Evolutionary conservation across 179 eudicot species (phyloP), one percentile per base, ranked within the genome.

Genomic region (Spergularia azorica): DNA sequence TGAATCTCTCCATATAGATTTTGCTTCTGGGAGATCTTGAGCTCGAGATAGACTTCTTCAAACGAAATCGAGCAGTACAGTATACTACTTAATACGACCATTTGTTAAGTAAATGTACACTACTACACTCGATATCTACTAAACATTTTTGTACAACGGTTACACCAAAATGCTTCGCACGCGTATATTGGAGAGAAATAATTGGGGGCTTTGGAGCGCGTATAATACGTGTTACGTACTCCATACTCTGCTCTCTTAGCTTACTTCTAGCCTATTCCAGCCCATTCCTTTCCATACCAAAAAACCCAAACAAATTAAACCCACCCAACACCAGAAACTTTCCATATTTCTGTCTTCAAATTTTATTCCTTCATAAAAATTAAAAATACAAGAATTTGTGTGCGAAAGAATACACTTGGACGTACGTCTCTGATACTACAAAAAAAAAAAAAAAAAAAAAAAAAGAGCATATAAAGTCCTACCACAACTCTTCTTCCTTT

Each of bases 401-500:
- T 43, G 48, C 1, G 1, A 0, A 43, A 43, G 4, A 62, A 21
- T 46, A 48, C 77, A 63, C 52, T 63, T 75, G 61, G n/a, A 54
- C 43, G 54, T 46, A 43, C 18, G 6, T 58, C 38, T 18, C 38
- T 18, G 36, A 26, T 26, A 26, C 32, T 26, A 21, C 21, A 21
- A 21, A 21, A 21, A 21, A 21, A 21, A 21, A 21, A 26, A 26
- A 26, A 26, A 26, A 26, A 26, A 26, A 43, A 3, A 18, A 61
- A 15, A 15, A 43, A 36, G 16, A 38, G 12, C 21, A 66, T 66
- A 66, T 66, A 68, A 68, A 61, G 32, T 70, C 41, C 9, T 21
- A 59, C 63, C 79, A 71, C 71, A 59, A 20, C 64, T 36, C 55
- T 38, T 66, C 36, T 58, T 67, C 54, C 70, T 65, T 10, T 8